Evolutionary conservation across 352 stramenopile genomes (phyloP), one percentile per base, ranked within the genome.

Genomic region (Phytophthora constricta): DNA sequence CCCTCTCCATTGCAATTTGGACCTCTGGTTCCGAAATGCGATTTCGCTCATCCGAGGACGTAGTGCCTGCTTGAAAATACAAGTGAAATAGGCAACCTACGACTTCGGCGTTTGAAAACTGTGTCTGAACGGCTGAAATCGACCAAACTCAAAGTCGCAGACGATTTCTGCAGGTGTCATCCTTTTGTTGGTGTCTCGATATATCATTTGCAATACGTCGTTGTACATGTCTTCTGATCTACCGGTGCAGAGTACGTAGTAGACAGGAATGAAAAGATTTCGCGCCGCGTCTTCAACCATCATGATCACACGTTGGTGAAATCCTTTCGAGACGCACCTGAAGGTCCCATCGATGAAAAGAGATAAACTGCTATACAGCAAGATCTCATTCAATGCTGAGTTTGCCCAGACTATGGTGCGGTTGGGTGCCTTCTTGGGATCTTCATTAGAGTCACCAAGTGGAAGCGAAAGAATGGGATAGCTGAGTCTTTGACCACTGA

Each of bases 391-490:
- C 3, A 64, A 7, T 5, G 23, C 47, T 3, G 47, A 17, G 17
- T 58, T 23, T 10, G 39, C 37, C 39, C 39, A 66, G 8, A 25
- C 58, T 2, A 66, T 16, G 16, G 59, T 55, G 5, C 58, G 42
- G 5, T 59, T 25, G 0, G 49, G 34, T 10, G 41, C 17, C 20
- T 19, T 8, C 14, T 52, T 45, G 1, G 48, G 37, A 23, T 66
- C 22, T 5, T 25, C 19, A 27, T 53, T 25, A 11, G 10, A 5
- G 41, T 54, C 23, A 65, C 49, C n/a, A 69, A 27, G 25, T 70
- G 61, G 13, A 75, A 70, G 7, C 67, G 61, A 68, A 39, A 64
- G 33, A 67, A 68, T 20, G 34, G 59, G 16, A 70, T 59, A 2
- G 22, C 34, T 2, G 46, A 65, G 16, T 62, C 42, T 26, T 50